phyloP scores from a whole-genome alignment of 108 stramenopile species.

The Aureococcus anophagefferens region DNA sequence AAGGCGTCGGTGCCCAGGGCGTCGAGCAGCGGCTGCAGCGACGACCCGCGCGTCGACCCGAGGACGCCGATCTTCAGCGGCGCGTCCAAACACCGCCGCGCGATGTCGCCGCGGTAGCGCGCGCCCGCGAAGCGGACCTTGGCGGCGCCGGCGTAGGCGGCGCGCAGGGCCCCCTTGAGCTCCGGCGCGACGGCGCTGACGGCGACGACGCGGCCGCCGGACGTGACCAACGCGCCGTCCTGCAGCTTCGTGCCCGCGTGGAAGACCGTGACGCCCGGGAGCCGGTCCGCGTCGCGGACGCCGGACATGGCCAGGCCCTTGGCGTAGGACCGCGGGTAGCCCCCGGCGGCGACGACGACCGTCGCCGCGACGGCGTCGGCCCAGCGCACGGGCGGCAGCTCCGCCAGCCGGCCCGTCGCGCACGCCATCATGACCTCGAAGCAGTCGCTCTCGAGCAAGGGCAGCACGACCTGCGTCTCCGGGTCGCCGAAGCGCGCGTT shows the following conservation, averaged over 20 bases:
- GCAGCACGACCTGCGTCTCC: conserved; percentile 95
- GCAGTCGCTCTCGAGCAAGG: conserved; percentile 82
- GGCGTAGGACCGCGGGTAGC: conserved; percentile 82
- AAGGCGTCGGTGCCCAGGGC: conserved; percentile 58
- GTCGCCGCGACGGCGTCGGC: conserved; percentile 68
- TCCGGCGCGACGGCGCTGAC: conserved; percentile 75
- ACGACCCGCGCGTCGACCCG: conserved; percentile 88
- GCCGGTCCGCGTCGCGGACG: conserved; percentile 48
- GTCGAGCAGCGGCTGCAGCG: conserved; percentile 83
- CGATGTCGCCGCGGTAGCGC: conserved; percentile 45
- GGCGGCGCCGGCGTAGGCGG: conserved; percentile 65
- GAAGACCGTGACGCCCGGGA: conserved; percentile 74
- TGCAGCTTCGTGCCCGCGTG: conserved; percentile 85
- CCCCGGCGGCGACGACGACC: conserved; percentile 86
- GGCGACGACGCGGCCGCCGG: conserved; percentile 91
- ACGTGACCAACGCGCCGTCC: conserved; percentile 57
- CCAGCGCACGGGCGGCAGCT: conserved; percentile 69
- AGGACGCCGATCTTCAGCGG: conserved; percentile 74
- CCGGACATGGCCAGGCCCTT: conserved; percentile 89
- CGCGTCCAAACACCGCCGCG: conserved; percentile 9
- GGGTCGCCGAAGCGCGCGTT: conserved; percentile 98
- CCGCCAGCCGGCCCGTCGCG: conserved; percentile 70
- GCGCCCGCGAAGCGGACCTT: conserved; percentile 29
- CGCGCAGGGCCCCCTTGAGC: conserved; percentile 64
- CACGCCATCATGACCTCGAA: conserved; percentile 86